Base-by-base conservation (phyloP, 495 filamentous ascomycete species). In the Aspergillus cristatus region DNA sequence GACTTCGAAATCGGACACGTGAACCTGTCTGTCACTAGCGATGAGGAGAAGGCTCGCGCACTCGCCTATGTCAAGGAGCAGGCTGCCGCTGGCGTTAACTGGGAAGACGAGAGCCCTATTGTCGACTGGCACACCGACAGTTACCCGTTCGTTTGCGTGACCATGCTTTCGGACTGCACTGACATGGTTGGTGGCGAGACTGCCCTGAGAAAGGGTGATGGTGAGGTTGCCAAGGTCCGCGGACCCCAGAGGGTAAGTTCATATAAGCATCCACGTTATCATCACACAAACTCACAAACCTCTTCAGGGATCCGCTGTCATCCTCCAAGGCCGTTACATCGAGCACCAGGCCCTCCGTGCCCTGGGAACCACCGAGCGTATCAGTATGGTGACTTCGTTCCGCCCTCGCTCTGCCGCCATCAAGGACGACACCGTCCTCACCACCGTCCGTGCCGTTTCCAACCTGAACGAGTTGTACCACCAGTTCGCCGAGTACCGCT, bases 131-230 rank as follows among this genome's bases (percentile, higher is more conserved):
- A 86, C 55, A 76, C 61, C 20, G 82, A 86, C 47, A 79, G 76
- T 45, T 85, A 85, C 49, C 82, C 81, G 1, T 85, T 84, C 43
- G 82, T 86, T 14, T 85, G 82, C 46, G 80, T 86, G 28, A 67
- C 77, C 11, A 85, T 85, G 82, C 71, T 85, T 35, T 82, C 77
- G 38, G 81, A 86, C 48, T 78, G 76, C 32, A 73, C 65, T 1
- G 63, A 67, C 18, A 86, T 85, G 81, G 61, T 81, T 20, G 81
- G 81, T 25, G 82, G 82, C 6, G 82, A 85, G 56, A 85, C 81
- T 13, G 80, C 76, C 7, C 58, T 84, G 20, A 64, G 68, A 34
- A 82, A 71, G 3, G 77, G 70, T 2, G 65, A 54, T 32, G 78
- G 78, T 1, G 74, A 78, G 14, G 65, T 84, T 18, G 60, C 79